These are phyloP conservation scores for Puccinellia tenuiflora DNA, from an alignment of 176 grass and related monocot genomes.

Conservation along the genomic window DNA sequence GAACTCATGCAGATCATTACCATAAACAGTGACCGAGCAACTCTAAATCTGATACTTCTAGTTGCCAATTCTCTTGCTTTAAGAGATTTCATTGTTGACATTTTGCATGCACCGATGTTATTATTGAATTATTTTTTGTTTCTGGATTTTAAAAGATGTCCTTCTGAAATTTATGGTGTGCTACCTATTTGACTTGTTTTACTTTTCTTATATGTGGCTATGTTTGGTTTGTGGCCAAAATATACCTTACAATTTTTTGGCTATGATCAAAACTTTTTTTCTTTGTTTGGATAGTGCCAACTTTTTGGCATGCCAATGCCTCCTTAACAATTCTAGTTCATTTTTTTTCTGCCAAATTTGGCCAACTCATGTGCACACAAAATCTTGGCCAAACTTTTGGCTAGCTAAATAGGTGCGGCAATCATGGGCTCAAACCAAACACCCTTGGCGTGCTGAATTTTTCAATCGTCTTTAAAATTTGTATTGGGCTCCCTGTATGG, in stretches of 20 bases:
- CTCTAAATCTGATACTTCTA: background rate
- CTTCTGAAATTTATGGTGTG: background rate
- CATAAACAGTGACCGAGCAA: background rate
- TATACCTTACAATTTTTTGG: too few species aligned
- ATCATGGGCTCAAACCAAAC: background rate
- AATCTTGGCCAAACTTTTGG: background rate
- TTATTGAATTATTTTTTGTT: background rate
- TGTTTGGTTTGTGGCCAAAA: too few species aligned
- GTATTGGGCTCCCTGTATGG: background rate
- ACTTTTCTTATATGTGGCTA: background rate
- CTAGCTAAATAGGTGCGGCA: background rate
- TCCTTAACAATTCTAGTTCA: background rate
- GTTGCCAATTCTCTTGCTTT: background rate
- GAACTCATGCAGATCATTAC: background rate
- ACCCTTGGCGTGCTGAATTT: background rate
- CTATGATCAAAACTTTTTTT: too few species aligned
- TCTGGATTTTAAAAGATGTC: background rate
- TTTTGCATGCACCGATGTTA: background rate
- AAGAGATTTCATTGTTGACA: background rate
- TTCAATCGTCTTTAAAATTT: background rate
- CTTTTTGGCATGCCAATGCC: background rate
- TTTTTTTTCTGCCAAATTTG: background rate
- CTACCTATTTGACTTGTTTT: background rate
- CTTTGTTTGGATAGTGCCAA: background rate
- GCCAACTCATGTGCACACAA: background rate